Base-by-base conservation (phyloP, 108 stramenopile species). In the Cyclotella distinguenda region DNA sequence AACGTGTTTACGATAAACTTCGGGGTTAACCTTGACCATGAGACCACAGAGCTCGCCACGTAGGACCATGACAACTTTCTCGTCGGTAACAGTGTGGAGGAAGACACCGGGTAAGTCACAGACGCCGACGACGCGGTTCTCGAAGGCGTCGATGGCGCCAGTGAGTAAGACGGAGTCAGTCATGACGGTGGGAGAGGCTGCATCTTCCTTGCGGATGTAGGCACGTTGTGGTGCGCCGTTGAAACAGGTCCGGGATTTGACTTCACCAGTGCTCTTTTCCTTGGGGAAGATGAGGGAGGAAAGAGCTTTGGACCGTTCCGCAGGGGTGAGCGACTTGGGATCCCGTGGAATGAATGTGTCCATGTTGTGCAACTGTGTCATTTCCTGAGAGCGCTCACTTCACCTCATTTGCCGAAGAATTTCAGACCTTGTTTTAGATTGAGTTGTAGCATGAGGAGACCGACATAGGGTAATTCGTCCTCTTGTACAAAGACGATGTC, bases 61-160 rank as follows among this genome's bases (percentile, higher is more conserved):
- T 18, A 65, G 12, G 12, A 52, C 48, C 74, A 82, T 33, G 18
- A 48, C 40, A 6, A 78, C 38, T 7, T 26, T 60, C 12, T 66
- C 58, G 15, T 77, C 75, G 25, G 54, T 62, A 3, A 73, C 28
- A 4, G 82, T 59, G 34, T 86, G 85, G 10, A 86, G 21, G 53
- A 82, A 86, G 1, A 78, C 78, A 26, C 67, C 75, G 1, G 73
- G 80, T 6, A 86, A 12, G 50, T 86, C 82, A 54, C 43, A 12
- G 2, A 67, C 65, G 21, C 72, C 79, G 1, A 83, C 80, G 27
- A 81, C 67, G 11, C 82, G n/a, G 3, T 53, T 28, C 72, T 80
- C 66, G 15, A 74, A 19, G 19, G 83, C 83, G 35, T 84, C 83
- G 43, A 80, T 78, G 3, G 62, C 53, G 1, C 35, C 11, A n/a